These are phyloP conservation scores for Penicillium sp. DNA, from an alignment of 2,329 filamentous ascomycete genomes.

Conservation along the genomic window DNA sequence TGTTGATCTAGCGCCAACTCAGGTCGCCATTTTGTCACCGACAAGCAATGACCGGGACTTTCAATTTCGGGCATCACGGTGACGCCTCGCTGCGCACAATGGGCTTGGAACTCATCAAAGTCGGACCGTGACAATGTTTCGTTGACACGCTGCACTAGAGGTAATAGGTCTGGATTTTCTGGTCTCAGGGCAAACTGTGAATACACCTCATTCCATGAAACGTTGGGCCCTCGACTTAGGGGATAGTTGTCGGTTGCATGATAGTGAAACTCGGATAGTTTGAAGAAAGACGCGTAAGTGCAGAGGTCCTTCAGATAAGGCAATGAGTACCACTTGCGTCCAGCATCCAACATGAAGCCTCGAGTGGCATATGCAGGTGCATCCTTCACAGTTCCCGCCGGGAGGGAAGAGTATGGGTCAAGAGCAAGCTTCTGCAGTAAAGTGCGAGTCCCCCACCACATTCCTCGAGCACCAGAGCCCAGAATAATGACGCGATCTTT, in stretches of 20 bases:
- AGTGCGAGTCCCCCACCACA: conserved; percentile 63
- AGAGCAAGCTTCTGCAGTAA: conserved; percentile 57
- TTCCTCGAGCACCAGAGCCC: conserved; percentile 60
- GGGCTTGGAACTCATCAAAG: conserved; percentile 57
- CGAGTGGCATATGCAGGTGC: conserved; percentile 56
- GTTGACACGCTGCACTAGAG: conserved; percentile 56
- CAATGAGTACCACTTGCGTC: conserved; percentile 60
- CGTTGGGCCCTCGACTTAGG: conserved; percentile 52
- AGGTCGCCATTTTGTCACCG: conserved; percentile 64
- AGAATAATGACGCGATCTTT: conserved; percentile 48
- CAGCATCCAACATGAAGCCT: conserved; percentile 59
- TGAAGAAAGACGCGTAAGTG: conserved; percentile 65
- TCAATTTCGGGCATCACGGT: conserved; percentile 66
- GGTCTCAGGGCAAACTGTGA: conserved; percentile 61
- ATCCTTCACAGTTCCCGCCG: conserved; percentile 52
- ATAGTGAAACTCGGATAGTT: conserved; percentile 63
- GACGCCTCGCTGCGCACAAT: conserved; percentile 60
- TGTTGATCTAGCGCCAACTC: conserved; percentile 56
- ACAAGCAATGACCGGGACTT: conserved; percentile 61
- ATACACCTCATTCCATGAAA: conserved; percentile 56
- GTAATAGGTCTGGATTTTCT: conserved; percentile 51
- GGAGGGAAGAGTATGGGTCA: conserved; percentile 40
- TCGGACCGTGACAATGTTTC: conserved; percentile 59
- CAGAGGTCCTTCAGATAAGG: conserved; percentile 62
- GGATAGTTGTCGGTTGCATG: conserved; percentile 64